Evolutionary conservation across 164 flowering plant genomes (phyloP), one percentile per base, ranked within the genome.

Genomic region (Taxillus chinensis): DNA sequence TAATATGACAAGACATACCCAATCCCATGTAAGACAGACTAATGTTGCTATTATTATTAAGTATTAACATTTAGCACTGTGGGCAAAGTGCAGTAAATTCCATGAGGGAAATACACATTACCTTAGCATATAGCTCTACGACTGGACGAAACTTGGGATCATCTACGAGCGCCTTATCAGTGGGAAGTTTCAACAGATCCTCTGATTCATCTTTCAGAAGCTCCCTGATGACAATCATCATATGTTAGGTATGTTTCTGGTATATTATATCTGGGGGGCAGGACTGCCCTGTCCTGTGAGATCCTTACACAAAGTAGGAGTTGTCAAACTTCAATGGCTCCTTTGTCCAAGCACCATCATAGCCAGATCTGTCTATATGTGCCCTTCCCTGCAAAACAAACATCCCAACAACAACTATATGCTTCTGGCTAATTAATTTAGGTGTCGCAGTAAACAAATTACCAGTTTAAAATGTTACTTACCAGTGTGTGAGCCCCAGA

Each of bases 241-340:
- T 38, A 13, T 40, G 14, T 3, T n/a, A 41, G 17, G 41, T 41
- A 10, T 27, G 3, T 4, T 5, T 37, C 27, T 42, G 8, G 7
- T 0, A 16, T 11, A 48, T 48, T 11, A 8, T 3, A 8, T 48
- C 1, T 5, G 10, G 46, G 7, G 46, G 46, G 7, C 46, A 43
- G 10, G 46, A 27, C 6, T 8, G 52, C 15, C 39, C 42, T 5
- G 10, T 3, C 39, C 42, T 5, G 10, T 3, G 8, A 41, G 46
- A 61, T 40, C 57, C 89, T 78, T 79, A 89, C 93, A 72, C 74
- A 49, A 82, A 89, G 70, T 86, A 89, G 7, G 91, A 78, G 74
- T 86, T 89, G 70, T 89, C 93, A 70, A 89, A 89, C 75, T 83
- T 79, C 68, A 83, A 72, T 59, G 91, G 93, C 3, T 85, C 85